Percentiles rank a stretch among this genome's conserved stretches.
Evolutionary conservation across 2,329 filamentous ascomycete species (phyloP).

Genomic region (Ophiostoma montium): DNA sequence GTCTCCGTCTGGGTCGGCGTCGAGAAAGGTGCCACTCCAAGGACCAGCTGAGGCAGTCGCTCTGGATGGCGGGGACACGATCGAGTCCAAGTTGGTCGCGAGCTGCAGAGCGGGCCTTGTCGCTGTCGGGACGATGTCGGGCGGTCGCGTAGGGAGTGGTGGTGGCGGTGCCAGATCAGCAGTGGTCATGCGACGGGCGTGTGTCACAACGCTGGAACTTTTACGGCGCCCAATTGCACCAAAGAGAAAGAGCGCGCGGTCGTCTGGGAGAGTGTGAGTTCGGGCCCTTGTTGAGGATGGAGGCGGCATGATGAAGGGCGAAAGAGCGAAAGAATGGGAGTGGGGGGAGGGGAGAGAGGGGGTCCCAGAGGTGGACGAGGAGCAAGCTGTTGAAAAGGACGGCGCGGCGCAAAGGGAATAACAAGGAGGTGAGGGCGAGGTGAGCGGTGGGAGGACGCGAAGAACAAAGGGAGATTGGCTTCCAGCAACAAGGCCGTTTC

Average conservation of each 20-base stretch:
- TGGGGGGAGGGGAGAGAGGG: not conserved
- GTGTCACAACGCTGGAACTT: constrained; percentile 6
- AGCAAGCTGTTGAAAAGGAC: not conserved
- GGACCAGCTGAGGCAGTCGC: constrained; percentile 3
- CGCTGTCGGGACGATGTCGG: not conserved
- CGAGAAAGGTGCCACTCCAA: constrained; percentile 12
- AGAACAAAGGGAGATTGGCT: not conserved
- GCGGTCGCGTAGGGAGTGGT: not conserved
- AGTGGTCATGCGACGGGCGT: not conserved
- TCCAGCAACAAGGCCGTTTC: not conserved
- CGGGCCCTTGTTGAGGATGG: constrained; percentile 3
- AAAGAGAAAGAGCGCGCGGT: constrained; percentile 3
- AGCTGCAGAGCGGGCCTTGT: not conserved
- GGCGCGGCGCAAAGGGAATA: not conserved
- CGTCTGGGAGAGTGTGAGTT: constrained; percentile 13
- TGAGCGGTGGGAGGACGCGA: not conserved
- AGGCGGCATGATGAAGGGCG: constrained; percentile 9
- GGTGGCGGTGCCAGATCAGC: not conserved
- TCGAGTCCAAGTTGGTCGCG: not conserved
- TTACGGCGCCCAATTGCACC: constrained; percentile 8
- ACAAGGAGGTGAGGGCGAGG: not conserved
- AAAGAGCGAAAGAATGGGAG: not conserved
- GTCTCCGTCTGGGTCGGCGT: constrained; percentile 7
- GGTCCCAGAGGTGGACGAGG: not conserved
- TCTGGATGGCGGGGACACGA: not conserved